Base-by-base conservation (phyloP, 2,329 filamentous ascomycete genomes). In the Lachnellula suecica region DNA sequence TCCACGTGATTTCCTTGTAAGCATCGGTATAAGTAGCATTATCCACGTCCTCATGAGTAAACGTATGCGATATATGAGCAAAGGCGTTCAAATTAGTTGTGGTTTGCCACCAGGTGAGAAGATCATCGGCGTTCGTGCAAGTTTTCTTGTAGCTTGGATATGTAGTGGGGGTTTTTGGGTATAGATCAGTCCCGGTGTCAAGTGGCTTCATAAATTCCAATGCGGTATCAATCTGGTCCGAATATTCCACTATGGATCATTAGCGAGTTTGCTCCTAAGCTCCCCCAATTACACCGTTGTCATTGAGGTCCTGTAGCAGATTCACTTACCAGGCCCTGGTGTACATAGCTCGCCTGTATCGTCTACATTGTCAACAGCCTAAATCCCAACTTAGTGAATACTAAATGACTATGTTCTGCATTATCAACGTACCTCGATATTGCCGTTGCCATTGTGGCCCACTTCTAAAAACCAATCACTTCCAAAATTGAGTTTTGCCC, bases 1-100 rank as follows among this genome's bases (percentile, higher is more conserved):
- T 85, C 70, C 81, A 85, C 20, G 72, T 70, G 40, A 85, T 82
- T 64, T 85, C 82, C 58, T 77, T 78, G 52, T 66, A 65, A 2
- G 79, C 71, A 59, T 85, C 82, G 3, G 70, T 62, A 67, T 81
- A 84, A 1, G 82, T 84, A 8, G 81, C 78, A 56, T 84, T 84
- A 61, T 84, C 78, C 52, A 83, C 68, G 55, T 78, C 76, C 58
- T 77, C 70, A 57, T 85, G 82, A 2, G 79, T 80, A 65, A 84
- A 85, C 1, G 82, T 85, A 66, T 85, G 82, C 1, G 81, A 83
- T 15, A 85, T 69, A 47, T 82, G 77, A 7, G 74, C 77, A 64
- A 82, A 85, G 11, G 70, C 68, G 64, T 84, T 74, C 19, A 73
- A 71, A 62, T 84, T 82, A 3, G 56, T 56, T 8, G 70, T 48